These are phyloP conservation scores for Ensete glaucum DNA, from an alignment of 176 grass and related monocot species.

Conservation along the genomic window DNA sequence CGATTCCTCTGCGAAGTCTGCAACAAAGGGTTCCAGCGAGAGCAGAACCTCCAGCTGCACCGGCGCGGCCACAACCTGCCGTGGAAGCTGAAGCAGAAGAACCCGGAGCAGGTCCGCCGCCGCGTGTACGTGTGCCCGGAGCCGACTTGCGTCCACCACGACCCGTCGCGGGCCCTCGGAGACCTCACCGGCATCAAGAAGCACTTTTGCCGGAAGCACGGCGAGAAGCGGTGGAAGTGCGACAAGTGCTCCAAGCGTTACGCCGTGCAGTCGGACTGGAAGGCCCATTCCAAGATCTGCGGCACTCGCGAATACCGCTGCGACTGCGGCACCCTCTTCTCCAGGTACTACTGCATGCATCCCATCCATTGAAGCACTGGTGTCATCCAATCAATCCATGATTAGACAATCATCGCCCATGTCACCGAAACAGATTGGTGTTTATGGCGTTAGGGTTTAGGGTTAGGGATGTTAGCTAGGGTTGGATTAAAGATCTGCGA, in stretches of 20 bases:
- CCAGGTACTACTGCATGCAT: constrained; percentile 33
- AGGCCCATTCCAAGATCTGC: constrained; percentile 97
- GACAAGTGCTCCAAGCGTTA: constrained; percentile 99
- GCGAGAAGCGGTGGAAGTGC: constrained; percentile 99
- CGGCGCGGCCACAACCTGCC: constrained; percentile 93
- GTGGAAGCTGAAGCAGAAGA: constrained; percentile 98
- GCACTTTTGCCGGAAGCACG: constrained; percentile 98
- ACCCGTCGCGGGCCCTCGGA: constrained; percentile 73
- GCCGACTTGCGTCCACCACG: constrained; percentile 93
- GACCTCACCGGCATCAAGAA: constrained; percentile 97
- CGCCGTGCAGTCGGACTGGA: constrained; percentile 97
- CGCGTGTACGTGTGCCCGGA: constrained; percentile 93
- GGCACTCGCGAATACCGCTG: constrained; percentile 96
- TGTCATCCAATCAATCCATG: background rate
- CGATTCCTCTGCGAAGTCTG: constrained; percentile 97
- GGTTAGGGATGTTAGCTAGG: constrained; percentile 37
- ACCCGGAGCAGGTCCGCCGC: constrained; percentile 59
- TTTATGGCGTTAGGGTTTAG: constrained; percentile 17
- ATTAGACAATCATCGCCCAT: too few species aligned
- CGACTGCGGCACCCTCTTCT: constrained; percentile 98
- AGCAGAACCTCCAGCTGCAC: constrained; percentile 99
- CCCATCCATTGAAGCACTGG: too few species aligned
- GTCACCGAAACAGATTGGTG: too few species aligned
- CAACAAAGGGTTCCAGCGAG: constrained; percentile 90
- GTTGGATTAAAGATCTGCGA: background rate